Evolutionary conservation across 139 green algal genomes (phyloP), one percentile per base, ranked within the genome.

Genomic region (Penium margaritaceum): DNA sequence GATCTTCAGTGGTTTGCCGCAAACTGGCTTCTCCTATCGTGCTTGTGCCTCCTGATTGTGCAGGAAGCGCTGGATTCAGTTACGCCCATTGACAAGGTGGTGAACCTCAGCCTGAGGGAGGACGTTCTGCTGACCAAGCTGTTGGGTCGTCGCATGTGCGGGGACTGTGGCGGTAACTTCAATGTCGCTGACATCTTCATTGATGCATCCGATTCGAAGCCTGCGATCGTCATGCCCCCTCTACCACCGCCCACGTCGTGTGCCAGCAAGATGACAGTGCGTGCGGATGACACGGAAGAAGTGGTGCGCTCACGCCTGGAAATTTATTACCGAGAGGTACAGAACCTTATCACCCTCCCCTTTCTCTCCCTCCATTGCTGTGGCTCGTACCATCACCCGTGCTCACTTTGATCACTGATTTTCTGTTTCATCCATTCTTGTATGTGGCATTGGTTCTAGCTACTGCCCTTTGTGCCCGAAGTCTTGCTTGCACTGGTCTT

Each of bases 141-240:
- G 17, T 47, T 78, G 51, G 79, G 89, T 0, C 81, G 93, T 3
- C 83, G 92, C 1, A 79, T 94, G n/a, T 98, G 94, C 84, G 70
- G 33, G 1, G 82, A 96, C 65, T 98, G 94, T 80, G 89, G 90
- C 35, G 90, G 89, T 73, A 91, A 90, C 81, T 98, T 89, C 87
- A 98, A 98, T 84, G 70, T 98, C 0, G 94, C 94, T 21, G 83
- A 97, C 82, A 98, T 98, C 72, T 79, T 92, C 70, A 77, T 94
- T 37, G 19, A n/a, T 15, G 37, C 32, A 17, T 32, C 81, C 85
- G 44, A 81, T 87, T 2, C 85, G 30, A 33, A 51, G 19, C 72
- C 83, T 41, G 81, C 75, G 37, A 95, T 97, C 27, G 33, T 91
- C 3, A 96, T 97, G 91, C 92, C 92, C 30, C 89, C 90, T 51